Base-by-base conservation (phyloP, 2,329 filamentous ascomycete genomes). In the Sclerotinia nivalis region DNA sequence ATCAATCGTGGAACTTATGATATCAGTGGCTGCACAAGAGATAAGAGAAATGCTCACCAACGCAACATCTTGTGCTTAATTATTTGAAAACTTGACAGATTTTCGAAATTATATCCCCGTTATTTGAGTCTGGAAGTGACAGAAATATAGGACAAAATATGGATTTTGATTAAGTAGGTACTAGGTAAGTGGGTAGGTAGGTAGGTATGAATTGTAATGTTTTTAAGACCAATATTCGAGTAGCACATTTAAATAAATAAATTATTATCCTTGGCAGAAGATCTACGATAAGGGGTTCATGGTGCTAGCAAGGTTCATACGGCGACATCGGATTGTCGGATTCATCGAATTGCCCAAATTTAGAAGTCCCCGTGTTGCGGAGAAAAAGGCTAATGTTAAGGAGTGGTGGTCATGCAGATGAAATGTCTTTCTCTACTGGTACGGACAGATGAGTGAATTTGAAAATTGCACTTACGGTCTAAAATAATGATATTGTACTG, bases 51-150 rank as follows among this genome's bases (percentile, higher is more conserved):
- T 22, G 72, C 76, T 68, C 71, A 78, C 77, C 77, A 78, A 69
- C 76, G 74, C 40, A 78, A 74, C 77, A 78, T 78, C 54, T 73
- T 76, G 52, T 37, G 13, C 7, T n/a, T 52, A 20, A 43, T 40
- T 68, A 13, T 31, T 37, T 34, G 15, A 61, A 43, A 43, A 31
- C 22, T 65, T 28, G 31, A 40, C 40, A 22, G 15, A 20, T 18
- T 43, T 28, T 40, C 28, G n/a, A 40, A 10, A 6, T 22, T 52
- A 25, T 52, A 13, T 52, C 9, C 20, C 9, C 25, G 15, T 54
- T 43, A 15, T 25, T 40, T 50, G 18, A 15, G 62, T 34, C 13
- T 52, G 15, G 34, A 61, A 40, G 34, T 43, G 15, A 34, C 28
- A 40, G 9, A 52, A 34, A 12, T 12, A 20, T 12, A 7, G 15